Percentiles rank a stretch among this genome's conserved stretches.
phyloP scores from a whole-genome alignment of 2,329 filamentous ascomycete genomes.

The Zymoseptoria crescenta region DNA sequence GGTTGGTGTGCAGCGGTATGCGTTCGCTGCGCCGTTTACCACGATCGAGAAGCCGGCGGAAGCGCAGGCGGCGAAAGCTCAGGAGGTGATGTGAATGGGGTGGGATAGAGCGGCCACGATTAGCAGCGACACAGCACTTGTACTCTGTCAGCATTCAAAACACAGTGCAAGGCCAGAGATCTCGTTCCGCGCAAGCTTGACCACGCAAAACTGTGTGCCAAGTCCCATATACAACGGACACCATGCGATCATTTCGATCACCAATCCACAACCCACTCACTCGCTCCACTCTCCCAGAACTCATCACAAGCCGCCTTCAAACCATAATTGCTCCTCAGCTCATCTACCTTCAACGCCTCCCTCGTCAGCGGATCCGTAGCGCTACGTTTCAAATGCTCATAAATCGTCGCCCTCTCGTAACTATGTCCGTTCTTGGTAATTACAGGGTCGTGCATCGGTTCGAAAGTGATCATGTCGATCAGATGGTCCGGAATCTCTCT shows the following conservation, averaged over 20 bases:
- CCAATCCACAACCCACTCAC: conserved; percentile 57
- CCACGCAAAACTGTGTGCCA: no score
- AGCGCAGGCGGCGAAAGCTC: not conserved
- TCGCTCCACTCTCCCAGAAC: conserved; percentile 80
- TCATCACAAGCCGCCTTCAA: conserved; percentile 76
- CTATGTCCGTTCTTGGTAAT: conserved; percentile 76
- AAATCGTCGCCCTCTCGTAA: conserved; percentile 78
- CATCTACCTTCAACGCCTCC: conserved; percentile 58
- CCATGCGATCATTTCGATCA: conserved; percentile 1
- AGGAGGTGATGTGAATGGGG: not conserved
- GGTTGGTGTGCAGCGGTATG: conserved; percentile 19
- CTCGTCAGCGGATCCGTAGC: conserved; percentile 77
- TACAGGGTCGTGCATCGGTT: conserved; percentile 37
- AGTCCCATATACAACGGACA: no score
- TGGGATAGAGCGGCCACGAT: not conserved
- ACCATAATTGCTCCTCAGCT: conserved; percentile 73
- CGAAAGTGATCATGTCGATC: conserved; percentile 53
- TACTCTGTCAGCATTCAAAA: not conserved
- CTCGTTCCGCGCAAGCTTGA: no score
- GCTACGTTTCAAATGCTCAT: conserved; percentile 73
- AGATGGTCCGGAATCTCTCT: conserved; percentile 66
- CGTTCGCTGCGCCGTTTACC: conserved; percentile 22
- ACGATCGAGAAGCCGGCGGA: conserved; percentile 11
- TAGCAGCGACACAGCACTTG: not conserved
- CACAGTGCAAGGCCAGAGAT: no score